phyloP scores from a whole-genome alignment of 257 asterid species.

The Solanum neorickii region DNA sequence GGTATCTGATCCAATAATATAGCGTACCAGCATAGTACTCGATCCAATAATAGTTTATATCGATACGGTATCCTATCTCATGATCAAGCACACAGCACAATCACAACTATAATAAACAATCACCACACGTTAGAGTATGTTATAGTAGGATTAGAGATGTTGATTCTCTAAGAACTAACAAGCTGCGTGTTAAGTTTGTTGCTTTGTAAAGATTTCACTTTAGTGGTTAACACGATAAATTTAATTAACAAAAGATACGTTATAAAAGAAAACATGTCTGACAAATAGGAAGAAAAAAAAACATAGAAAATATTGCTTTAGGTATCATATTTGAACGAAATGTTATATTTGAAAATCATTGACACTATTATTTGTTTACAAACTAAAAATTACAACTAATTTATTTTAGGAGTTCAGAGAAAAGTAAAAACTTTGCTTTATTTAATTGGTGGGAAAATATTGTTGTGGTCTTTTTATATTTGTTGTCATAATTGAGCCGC shows the following conservation, averaged over 20 bases:
- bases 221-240: neutral
- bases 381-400: neutral
- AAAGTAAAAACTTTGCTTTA: neutral
- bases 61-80: neutral
- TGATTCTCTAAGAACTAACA: no score
- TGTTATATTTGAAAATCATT: neutral
- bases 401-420: neutral
- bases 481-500: neutral
- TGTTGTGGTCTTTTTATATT: neutral
- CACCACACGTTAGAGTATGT: neutral
- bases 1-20: neutral
- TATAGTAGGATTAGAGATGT: neutral
- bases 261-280: neutral
- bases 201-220: neutral
- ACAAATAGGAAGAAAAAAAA: neutral
- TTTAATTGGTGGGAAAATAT: neutral
- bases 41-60: neutral
- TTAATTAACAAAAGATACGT: neutral
- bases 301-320: no score
- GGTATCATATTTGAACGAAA: neutral
- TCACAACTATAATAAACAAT: neutral
- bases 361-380: neutral
- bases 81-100: neutral
- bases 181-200: neutral
- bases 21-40: neutral